Base-by-base conservation (phyloP, 2,329 filamentous ascomycete genomes). In the Scedosporium aurantiacum region DNA sequence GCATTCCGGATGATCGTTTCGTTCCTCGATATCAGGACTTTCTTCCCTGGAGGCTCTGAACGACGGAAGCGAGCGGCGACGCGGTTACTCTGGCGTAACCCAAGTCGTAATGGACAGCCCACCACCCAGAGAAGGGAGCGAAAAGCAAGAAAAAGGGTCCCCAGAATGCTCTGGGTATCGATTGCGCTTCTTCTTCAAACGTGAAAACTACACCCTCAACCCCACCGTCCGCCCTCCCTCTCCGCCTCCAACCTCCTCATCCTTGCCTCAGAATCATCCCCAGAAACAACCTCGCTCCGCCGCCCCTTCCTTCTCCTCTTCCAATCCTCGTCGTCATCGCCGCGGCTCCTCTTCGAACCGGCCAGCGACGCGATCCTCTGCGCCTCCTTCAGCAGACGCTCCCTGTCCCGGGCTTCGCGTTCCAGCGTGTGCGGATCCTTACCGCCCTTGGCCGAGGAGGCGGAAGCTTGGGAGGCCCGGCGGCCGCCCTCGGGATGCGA, bases 341-440 rank as follows among this genome's bases (percentile, higher is more conserved):
- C 76, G n/a, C 80, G 74, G 58, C 76, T 71, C 64, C 83, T 72
- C 71, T 86, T 82, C 32, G 80, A 67, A 60, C 78, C 74, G 2
- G 76, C 71, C 60, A 84, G 70, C 52, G 82, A 77, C 54, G 84
- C 78, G 72, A 87, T 82, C 41, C 83, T 80, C 71, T 89, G 84
- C 45, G 84, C 83, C 72, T 90, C 87, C 67, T 86, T 87, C 12
- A 87, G 76, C 59, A 89, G 75, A 27, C 87, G 78, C 70, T 88
- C 85, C 55, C 85, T 79, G 67, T 87, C 81, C 16, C 85, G 77
- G 12, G 82, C 82, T 69, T 89, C 86, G 23, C 87, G 83, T 71
- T 90, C 87, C 0, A 86, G 76, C 1, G 87, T 86, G 70, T 89
- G 86, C n/a, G 83, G 79, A 65, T 88, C 84, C 63, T 77, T 78